Evolutionary conservation across 73 alveolate species (phyloP), one percentile per base, ranked within the genome.

Genomic region (Symbiodinium natans): DNA sequence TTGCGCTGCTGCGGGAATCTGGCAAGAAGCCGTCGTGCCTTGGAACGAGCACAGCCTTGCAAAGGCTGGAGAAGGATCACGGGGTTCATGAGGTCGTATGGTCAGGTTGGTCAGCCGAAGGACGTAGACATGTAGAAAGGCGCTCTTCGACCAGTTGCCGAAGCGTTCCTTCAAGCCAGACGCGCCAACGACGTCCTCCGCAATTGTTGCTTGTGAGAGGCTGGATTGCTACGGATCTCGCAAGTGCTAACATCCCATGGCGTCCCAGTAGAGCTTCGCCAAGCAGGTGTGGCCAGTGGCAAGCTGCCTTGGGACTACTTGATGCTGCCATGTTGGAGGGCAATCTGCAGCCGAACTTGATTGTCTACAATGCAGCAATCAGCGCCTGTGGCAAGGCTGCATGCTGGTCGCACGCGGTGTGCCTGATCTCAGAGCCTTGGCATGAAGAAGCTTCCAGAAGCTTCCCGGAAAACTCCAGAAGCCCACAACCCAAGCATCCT

Each of bases 231-330:
- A 46, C 59, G 59, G n/a, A n/a, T 13, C 59, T 46, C 6, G 59
- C 59, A 46, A 46, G 21, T 46, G 59, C 59, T n/a, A n/a, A n/a
- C n/a, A n/a, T n/a, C n/a, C n/a, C n/a, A n/a, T n/a, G n/a, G n/a
- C n/a, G 59, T 46, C 59, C 59, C 59, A 46, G 13, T 9, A 46
- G 13, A 13, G 59, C 13, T 46, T 46, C 59, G 59, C 21, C 6
- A 46, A 46, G 77, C 29, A 63, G 77, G 77, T 63, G 77, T 63
- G 77, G 77, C 40, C 36, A 63, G 77, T 63, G 77, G 77, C 36
- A 63, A 63, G 77, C 77, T 27, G 77, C 77, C 7, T 63, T 63
- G 77, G 77, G 36, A 17, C 34, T 63, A 15, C 31, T 63, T 29
- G 31, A 31, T 11, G 31, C 77, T 63, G 39, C 31, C 25, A n/a